Base-by-base conservation (phyloP, 1,139 yeast genomes). In the Pichia sp. region DNA sequence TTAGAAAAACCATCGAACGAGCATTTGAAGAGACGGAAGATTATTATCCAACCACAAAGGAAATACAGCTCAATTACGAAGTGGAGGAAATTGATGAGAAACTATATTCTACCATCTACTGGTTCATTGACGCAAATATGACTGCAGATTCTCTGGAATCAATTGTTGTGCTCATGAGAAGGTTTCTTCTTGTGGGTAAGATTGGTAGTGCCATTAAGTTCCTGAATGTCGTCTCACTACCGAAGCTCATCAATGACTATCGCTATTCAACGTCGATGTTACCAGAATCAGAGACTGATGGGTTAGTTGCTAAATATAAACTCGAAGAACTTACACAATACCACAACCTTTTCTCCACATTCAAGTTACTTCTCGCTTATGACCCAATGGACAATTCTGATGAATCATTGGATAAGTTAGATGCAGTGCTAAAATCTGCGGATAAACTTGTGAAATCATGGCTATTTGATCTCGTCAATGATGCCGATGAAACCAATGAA, bases 61-160 rank as follows among this genome's bases (percentile, higher is more conserved):
- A 44, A 26, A 39, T 53, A 3, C 56, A 60, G 3, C 53, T 71
- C 2, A 64, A 64, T 20, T 58, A 57, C 22, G 65, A 66, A 3
- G 62, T 72, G 3, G 69, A 69, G 24, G 69, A 65, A n/a, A 58
- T 60, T 6, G 94, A 85, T 56, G 53, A 51, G 36, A 69, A 69
- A 44, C 55, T 83, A 31, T 72, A 69, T 43, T 62, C 67, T 21
- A 69, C 85, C 1, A 77, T 82, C 4, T 85, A 80, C 44, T 87
- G 95, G 94, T 74, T 81, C 44, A 63, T 73, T 34, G 80, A 76
- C 27, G 78, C 84, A 12, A 63, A 67, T 16, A 73, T 85, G 77
- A 70, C 72, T 55, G 67, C 69, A 24, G 94, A 85, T 53, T 78
- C 85, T 2, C 64, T 85, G 6, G 66, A 67, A 26, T 74, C 87